Evolutionary conservation across 352 stramenopile genomes (phyloP), one percentile per base, ranked within the genome.

Genomic region (Pythium aquatile): DNA sequence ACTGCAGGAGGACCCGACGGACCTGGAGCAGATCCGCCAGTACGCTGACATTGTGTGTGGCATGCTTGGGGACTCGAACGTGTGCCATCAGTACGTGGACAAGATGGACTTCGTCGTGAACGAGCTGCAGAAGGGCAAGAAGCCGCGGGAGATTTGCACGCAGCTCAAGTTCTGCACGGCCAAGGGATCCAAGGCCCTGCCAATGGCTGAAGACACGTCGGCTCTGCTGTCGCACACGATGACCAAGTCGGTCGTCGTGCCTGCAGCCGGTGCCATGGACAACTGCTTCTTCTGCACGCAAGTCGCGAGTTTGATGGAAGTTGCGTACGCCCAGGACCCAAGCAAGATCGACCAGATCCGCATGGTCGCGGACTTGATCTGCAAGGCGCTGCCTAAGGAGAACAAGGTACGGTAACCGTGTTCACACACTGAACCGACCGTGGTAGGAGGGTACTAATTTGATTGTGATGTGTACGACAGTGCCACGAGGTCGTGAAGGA

Each of bases 1-100:
- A 14, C 59, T 88, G 44, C 62, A 87, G 40, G 75, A 93, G 51
- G 80, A 84, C 48, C 66, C 75, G 1, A 60, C 78, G 1, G 68
- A 90, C 44, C 73, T 93, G 7, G 58, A 76, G 29, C 51, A 87
- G 66, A 72, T 93, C 20, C 84, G 84, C 5, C 57, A 77, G 65
- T 89, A 88, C 47, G 82, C 82, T 0, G 84, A 91, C 49, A 88
- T 93, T 73, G 81, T 91, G 26, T 93, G 85, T 49, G 75, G 81
- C 63, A 81, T 90, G 61, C 72, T 93, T 2, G 81, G 83, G 17
- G 65, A 76, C 7, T 73, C 81, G 30, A 91, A 81, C 46, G 56
- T 75, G 0, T 93, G 83, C 47, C 85, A 93, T 59, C 54, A 77
- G 58, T 92, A 92, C 42, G 63, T 92, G 35, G 78, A 85, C 48